Evolutionary conservation across 768 basidiomycete species (phyloP), one percentile per base, ranked within the genome.

Genomic region (Podaxis sp.): DNA sequence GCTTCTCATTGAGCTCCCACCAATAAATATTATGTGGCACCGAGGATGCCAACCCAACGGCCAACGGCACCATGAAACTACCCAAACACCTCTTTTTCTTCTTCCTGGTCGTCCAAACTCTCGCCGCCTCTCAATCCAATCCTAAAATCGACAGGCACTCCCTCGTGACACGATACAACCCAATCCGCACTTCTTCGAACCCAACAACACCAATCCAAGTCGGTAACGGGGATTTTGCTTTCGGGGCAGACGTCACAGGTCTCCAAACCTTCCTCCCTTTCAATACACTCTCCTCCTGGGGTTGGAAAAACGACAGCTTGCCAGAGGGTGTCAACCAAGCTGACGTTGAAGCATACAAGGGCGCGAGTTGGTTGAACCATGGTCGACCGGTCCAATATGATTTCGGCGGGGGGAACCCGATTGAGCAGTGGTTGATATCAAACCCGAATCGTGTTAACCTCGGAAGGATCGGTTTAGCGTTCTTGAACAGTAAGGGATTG

Each of bases 181-280:
- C 84, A 1, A 73, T 71, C 4, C 79, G 83, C 13, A 80, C 76
- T 70, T 78, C 79, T 7, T 82, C 82, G 8, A 79, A 72, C 66
- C 52, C 67, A 24, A 73, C 71, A 37, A 85, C 83, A 12, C 84
- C 84, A 4, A 79, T 85, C 76, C 85, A 85, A 70, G 75, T 85
- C 55, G 85, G 85, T 13, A 87, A 86, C 69, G 84, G 85, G 15
- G 82, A 85, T 69, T 85, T 87, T 64, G 84, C 83, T 17, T 86
- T 87, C 64, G 83, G 82, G 22, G 80, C 81, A 7, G 85, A 86
- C 69, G 71, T 85, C 22, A 85, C 85, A 0, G 82, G 83, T 11
- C 76, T 87, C 15, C 85, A 87, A 69, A 85, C 84, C 0, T 79
- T 85, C 71, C 75, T 76, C 37, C 83, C 83, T 4, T 85, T 77